Base-by-base conservation (phyloP, 1,139 yeast genomes). In the Taphrina confusa region DNA sequence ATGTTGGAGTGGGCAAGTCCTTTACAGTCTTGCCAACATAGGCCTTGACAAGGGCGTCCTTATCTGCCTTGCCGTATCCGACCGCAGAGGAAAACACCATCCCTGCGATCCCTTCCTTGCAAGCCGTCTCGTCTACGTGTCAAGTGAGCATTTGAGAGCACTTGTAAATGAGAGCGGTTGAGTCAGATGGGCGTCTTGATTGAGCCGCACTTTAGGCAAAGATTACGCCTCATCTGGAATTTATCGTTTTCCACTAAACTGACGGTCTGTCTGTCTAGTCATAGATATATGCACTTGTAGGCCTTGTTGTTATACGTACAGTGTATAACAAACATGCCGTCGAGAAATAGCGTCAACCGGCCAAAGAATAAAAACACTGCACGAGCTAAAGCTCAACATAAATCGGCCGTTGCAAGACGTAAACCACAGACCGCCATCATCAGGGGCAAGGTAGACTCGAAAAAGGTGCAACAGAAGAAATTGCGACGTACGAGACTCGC, bases 1-100 rank as follows among this genome's bases (percentile, higher is more conserved):
- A 74, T 0, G 82, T 73, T 5, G 87, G 87, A 0, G 85, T 81
- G n/a, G 85, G 85, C 23, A 81, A 67, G 4, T 70, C 71, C 1
- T 66, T 49, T 46, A 75, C 65, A 4, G 68, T 42, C 60, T 65
- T 60, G 12, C 73, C 74, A 18, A 69, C 56, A 42, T 67, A 70
- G n/a, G 63, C 65, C 51, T 63, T 52, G 58, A 60, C 4, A 49
- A 40, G 56, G 60, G 63, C 47, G 61, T 65, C 16, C 14, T 20
- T 27, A 22, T 45, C 62, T 3, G 60, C 39, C 1, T 6, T n/a
- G 9, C 8, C 23, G 16, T 34, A 36, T 4, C 44, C 55, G 11
- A 33, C 49, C 42, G 56, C 16, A 44, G 27, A 45, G 27, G 36
- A 27, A 20, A 44, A 57, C 46, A 25, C 58, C 47, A 12, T 28